Evolutionary conservation across 2,329 filamentous ascomycete species (phyloP).

Genomic region (Clonostachys byssicola): DNA sequence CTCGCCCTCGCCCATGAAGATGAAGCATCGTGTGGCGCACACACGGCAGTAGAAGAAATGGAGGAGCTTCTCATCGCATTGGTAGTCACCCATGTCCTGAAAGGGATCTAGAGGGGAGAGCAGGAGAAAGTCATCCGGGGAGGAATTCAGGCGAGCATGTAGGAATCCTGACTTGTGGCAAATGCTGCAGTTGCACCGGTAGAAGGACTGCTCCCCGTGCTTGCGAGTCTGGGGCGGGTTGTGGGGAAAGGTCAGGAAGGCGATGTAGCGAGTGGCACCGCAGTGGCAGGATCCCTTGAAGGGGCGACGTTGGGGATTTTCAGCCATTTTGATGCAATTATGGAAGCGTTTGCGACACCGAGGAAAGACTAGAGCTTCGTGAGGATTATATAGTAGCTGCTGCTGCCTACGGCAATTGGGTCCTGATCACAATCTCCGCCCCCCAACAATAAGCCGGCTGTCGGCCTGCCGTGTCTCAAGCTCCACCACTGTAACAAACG

Average conservation of each 20-base stretch:
- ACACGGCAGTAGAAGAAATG: conserved; percentile 41
- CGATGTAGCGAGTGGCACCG: conserved; percentile 33
- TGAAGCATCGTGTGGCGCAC: conserved; percentile 39
- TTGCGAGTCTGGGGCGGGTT: conserved; percentile 9
- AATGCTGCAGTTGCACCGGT: conserved; percentile 41
- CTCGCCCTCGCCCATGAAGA: conserved; percentile 26
- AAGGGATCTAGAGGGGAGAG: conserved; percentile 31
- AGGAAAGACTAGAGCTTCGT: too few relatives aligned
- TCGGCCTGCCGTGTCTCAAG: too few relatives aligned
- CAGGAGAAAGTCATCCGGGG: conserved; percentile 38
- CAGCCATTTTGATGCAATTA: not conserved
- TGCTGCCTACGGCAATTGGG: too few relatives aligned
- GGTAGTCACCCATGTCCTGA: conserved; percentile 33
- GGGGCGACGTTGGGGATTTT: conserved; percentile 4
- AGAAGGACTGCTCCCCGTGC: conserved; percentile 12
- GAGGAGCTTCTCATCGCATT: conserved; percentile 16
- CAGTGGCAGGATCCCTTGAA: conserved; percentile 41
- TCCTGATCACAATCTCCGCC: too few relatives aligned
- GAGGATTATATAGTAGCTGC: too few relatives aligned
- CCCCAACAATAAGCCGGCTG: too few relatives aligned
- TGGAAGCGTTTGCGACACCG: too few relatives aligned
- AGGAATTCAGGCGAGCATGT: conserved; percentile 30
- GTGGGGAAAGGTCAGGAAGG: conserved; percentile 34
- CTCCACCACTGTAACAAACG: too few relatives aligned
- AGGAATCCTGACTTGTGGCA: conserved; percentile 43